Evolutionary conservation across 805 yeast species (phyloP).

Genomic region (Spathaspora arborariae): DNA sequence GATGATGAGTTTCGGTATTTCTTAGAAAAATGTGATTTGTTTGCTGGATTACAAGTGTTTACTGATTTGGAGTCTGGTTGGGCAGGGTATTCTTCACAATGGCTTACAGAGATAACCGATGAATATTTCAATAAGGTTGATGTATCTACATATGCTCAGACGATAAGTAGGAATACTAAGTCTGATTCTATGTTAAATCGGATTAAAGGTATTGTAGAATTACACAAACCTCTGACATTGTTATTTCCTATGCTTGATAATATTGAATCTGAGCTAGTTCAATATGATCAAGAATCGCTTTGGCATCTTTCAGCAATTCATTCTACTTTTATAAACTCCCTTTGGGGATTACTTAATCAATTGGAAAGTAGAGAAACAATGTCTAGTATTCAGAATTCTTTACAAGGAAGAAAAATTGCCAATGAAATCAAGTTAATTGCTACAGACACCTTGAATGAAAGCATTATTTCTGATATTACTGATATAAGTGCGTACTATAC

Average conservation of each 20-base stretch:
- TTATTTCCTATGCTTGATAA: constrained; percentile 48
- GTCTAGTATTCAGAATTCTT: constrained; percentile 40
- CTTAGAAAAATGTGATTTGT: constrained; percentile 71
- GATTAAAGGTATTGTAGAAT: constrained; percentile 42
- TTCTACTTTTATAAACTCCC: constrained; percentile 26
- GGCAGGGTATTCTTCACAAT: constrained; percentile 67
- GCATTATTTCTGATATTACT: constrained; percentile 8
- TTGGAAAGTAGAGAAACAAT: constrained; percentile 30
- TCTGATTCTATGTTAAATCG: constrained; percentile 28
- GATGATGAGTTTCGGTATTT: constrained; percentile 56
- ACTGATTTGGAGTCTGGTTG: constrained; percentile 77
- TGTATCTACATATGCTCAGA: constrained; percentile 32
- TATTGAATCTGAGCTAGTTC: background rate
- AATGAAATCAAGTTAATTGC: constrained; percentile 27
- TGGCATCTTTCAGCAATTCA: constrained; percentile 21
- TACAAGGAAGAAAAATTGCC: constrained; percentile 45
- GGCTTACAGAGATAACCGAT: constrained; percentile 58
- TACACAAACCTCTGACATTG: constrained; percentile 48
- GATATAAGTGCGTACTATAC: constrained; percentile 10
- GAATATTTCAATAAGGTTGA: constrained; percentile 52
- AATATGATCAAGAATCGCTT: constrained; percentile 8
- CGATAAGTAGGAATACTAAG: constrained; percentile 7
- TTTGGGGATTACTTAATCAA: constrained; percentile 40
- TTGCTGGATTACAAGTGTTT: constrained; percentile 67
- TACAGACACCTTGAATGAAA: background rate